phyloP scores from a whole-genome alignment of 441 rosid genomes.

The Arabidopsis hybrid region DNA sequence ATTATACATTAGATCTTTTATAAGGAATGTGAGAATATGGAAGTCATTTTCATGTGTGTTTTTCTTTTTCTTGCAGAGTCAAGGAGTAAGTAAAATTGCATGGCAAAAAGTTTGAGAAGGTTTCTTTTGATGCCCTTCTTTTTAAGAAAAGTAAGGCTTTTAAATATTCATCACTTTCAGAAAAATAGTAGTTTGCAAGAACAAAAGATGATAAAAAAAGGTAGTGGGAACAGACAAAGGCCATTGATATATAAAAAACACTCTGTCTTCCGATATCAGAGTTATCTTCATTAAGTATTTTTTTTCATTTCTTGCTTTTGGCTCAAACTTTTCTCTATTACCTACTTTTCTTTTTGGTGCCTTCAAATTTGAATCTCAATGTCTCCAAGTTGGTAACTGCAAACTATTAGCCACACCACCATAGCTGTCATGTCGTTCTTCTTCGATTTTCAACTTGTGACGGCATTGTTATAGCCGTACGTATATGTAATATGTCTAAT shows the following conservation, averaged over 20 bases:
- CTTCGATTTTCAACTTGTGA: not conserved
- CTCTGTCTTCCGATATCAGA: conserved; percentile 29
- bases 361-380: conserved; percentile 40
- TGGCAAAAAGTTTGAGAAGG: conserved; percentile 29
- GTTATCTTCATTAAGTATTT: not conserved
- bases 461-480: not conserved
- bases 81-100: conserved; percentile 15
- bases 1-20: not conserved
- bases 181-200: conserved; percentile 24
- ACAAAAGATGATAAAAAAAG: conserved; percentile 39
- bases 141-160: conserved; percentile 28
- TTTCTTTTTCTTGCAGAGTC: not conserved
- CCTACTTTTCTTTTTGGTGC: conserved; percentile 33
- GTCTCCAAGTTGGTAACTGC: conserved; percentile 34
- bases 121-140: conserved; percentile 22
- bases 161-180: conserved; percentile 23
- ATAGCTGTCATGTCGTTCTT: conserved; percentile 26
- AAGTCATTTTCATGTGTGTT: not conserved
- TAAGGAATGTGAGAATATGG: conserved; percentile 3
- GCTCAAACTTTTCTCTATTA: conserved; percentile 37
- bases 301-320: conserved; percentile 37
- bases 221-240: conserved; percentile 42
- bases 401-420: conserved; percentile 9
- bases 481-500: not conserved
- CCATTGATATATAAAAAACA: conserved; percentile 30